Conservation (phyloP, 169 alveolate genomes). For the Plasmodium falciparum region DNA sequence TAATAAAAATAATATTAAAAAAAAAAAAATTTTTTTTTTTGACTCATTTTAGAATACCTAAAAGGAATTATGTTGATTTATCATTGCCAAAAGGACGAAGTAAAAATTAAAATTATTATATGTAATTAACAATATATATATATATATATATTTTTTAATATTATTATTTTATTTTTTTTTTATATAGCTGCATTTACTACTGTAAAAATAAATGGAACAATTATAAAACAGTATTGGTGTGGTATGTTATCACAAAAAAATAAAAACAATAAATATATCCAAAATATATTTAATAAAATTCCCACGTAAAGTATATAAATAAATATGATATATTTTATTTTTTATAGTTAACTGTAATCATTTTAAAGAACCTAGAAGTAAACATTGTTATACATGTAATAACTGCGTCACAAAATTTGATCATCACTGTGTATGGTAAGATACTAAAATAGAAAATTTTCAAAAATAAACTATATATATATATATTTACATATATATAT, state of each 20-base stretch:
- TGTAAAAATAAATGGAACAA: slow-evolving; percentile 65
- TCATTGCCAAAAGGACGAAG: slow-evolving; percentile 63
- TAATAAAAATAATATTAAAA: neutral
- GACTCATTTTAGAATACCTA: slow-evolving; percentile 48
- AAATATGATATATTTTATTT: neutral
- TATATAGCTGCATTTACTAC: slow-evolving; percentile 72
- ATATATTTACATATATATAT: neutral
- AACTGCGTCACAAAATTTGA: slow-evolving; percentile 94
- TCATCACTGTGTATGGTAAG: slow-evolving; percentile 96
- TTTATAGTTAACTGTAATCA: slow-evolving; percentile 71
- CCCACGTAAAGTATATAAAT: neutral
- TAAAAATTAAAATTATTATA: neutral
- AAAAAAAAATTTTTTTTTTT: neutral
- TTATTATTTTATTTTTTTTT: neutral
- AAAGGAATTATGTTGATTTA: slow-evolving; percentile 68
- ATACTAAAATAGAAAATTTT: neutral
- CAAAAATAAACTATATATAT: neutral
- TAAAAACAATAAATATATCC: neutral
- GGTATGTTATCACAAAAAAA: slow-evolving; percentile 19
- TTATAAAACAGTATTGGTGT: slow-evolving; percentile 61
- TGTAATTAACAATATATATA: neutral
- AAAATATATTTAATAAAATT: slow-evolving; percentile 4
- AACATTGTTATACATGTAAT: slow-evolving; percentile 95
- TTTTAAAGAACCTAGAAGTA: slow-evolving; percentile 93
- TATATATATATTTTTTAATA: neutral